Base-by-base conservation (phyloP, 2,329 filamentous ascomycete genomes). In the Microcyclospora tardicrescens region DNA sequence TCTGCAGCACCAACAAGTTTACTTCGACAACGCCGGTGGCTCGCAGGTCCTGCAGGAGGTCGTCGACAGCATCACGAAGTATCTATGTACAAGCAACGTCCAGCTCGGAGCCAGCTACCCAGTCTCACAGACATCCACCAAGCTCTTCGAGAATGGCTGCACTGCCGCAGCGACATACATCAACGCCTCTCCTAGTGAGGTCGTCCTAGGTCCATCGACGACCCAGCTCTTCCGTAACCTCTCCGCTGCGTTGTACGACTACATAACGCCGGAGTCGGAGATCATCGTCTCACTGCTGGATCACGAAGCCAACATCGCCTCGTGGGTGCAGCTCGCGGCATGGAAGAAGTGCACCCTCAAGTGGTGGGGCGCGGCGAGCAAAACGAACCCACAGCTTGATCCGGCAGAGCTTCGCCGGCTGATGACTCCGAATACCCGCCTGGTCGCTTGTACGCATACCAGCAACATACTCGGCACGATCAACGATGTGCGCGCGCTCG, bases 211-310 rank as follows among this genome's bases (percentile, higher is more conserved):
- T 1, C 63, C 77, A 0, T 84, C 82, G 2, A 83, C 82, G 1
- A 87, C 83, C 0, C 81, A 85, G 54, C 70, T 86, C 9, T 74
- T 85, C 50, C 75, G 81, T 47, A 87, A 86, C 54, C 68, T 86
- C 12, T 66, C 67, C 33, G 58, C 78, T 5, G 59, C 66, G 1
- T 65, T 73, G 1, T 77, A 67, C 19, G 72, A 71, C 1, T 66
- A 79, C 28, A 57, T 79, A 2, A 68, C 72, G 42, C 67, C 69
- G 0, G 69, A 64, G 28, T 71, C 68, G 0, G 53, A 63, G 53
- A 68, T 89, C 35, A 64, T 91, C 44, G 53, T 87, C 10, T 84
- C 81, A 0, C 71, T 71, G 40, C 64, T 85, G 39, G 82, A 87
- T 56, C 82, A 89, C 52, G 83, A 87, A 61, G 78, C 82, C 29